A percentile compares a stretch with the other conserved stretches of the same genome.
phyloP scores from a whole-genome alignment of 371 early-diverging fungal species.

The Mucor saturninus region DNA sequence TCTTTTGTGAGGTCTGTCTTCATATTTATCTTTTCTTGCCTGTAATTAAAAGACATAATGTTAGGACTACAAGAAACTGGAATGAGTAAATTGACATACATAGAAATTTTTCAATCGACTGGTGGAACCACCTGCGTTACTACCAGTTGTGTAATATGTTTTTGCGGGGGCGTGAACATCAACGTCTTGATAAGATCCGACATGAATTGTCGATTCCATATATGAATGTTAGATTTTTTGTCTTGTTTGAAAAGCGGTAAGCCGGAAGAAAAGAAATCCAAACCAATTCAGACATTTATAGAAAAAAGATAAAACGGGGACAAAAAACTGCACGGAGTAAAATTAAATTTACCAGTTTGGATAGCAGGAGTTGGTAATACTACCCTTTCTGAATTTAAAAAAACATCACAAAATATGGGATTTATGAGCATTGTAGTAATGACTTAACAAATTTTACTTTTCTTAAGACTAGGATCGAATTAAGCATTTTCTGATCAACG shows the following conservation, averaged over 20 bases:
- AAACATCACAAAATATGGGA: too few species aligned
- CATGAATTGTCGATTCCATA: constrained; percentile 22
- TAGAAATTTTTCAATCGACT: constrained; percentile 25
- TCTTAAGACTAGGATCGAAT: too few species aligned
- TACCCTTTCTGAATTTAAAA: too few species aligned
- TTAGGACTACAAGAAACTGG: background rate
- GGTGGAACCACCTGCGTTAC: constrained; percentile 29
- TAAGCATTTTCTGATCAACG: too few species aligned
- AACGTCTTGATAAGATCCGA: background rate
- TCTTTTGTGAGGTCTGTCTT: constrained; percentile 21
- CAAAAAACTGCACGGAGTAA: too few species aligned
- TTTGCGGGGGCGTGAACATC: constrained; percentile 33
- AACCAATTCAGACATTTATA: constrained; percentile 88
- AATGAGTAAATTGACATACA: constrained; percentile 12
- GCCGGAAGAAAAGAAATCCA: background rate
- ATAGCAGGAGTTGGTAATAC: too few species aligned
- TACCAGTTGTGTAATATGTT: constrained; percentile 54
- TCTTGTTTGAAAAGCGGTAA: background rate
- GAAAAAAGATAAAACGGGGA: constrained; percentile 68
- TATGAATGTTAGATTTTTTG: background rate
- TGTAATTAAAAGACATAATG: background rate
- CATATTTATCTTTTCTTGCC: constrained; percentile 7
- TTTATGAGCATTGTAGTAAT: too few species aligned
- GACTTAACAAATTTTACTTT: too few species aligned
- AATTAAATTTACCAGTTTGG: too few species aligned